These are phyloP conservation scores for Thelonectria blattea DNA, from an alignment of 2,329 filamentous ascomycete genomes.

Conservation along the genomic window DNA sequence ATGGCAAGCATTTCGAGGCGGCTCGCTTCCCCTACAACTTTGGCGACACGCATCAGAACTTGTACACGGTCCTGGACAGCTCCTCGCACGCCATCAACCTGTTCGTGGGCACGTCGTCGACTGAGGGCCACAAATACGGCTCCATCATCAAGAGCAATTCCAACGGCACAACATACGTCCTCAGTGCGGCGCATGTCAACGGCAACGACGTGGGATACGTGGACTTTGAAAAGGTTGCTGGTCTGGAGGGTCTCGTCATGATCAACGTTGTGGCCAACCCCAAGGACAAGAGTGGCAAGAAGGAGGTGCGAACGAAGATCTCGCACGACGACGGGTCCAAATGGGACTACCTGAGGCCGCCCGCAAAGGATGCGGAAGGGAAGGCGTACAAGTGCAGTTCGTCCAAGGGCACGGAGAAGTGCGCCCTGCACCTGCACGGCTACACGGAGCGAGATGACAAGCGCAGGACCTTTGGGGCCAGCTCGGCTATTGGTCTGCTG, in stretches of 20 bases:
- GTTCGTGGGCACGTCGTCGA: slow-evolving; percentile 81
- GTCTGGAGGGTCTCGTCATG: slow-evolving; percentile 86
- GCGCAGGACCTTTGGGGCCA: slow-evolving; percentile 84
- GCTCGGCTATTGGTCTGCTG: slow-evolving; percentile 87
- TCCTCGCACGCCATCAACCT: slow-evolving; percentile 94
- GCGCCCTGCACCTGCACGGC: slow-evolving; percentile 90
- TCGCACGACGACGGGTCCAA: slow-evolving; percentile 95
- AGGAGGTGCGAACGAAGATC: slow-evolving; percentile 88
- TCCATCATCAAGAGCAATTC: slow-evolving; percentile 98
- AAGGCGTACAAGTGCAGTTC: slow-evolving; percentile 74
- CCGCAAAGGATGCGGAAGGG: slow-evolving; percentile 70
- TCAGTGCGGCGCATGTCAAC: slow-evolving; percentile 83
- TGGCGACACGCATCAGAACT: slow-evolving; percentile 75
- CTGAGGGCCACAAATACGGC: slow-evolving; percentile 72
- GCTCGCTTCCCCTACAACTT: slow-evolving; percentile 89
- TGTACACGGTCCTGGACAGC: slow-evolving; percentile 93
- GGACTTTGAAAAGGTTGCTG: slow-evolving; percentile 95
- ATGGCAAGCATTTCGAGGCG: slow-evolving; percentile 81
- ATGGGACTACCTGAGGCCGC: slow-evolving; percentile 81
- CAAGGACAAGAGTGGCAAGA: slow-evolving; percentile 75
- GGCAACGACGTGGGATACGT: slow-evolving; percentile 78
- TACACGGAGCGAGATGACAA: slow-evolving; percentile 90
- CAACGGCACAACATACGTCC: slow-evolving; percentile 93
- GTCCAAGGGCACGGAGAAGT: slow-evolving; percentile 66
- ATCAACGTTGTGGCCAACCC: slow-evolving; percentile 85